Evolutionary conservation across 306 rosid genomes (phyloP).

Genomic region (Gastrolobium villosum): DNA sequence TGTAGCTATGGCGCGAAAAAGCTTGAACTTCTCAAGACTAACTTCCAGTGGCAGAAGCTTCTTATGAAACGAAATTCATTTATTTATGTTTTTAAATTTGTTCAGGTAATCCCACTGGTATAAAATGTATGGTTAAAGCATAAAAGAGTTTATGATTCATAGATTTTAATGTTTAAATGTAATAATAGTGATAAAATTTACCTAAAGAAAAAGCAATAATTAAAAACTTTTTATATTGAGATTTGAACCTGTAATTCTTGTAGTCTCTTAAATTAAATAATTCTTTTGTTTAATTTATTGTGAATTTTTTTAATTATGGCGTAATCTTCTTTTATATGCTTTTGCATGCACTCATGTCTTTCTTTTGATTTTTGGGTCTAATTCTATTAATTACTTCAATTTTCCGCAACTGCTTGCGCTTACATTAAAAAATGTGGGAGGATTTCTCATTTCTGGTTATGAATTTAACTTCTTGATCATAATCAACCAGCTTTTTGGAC

Average conservation of each 20-base stretch:
- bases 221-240: too few relatives aligned
- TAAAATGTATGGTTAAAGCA: slow-evolving; percentile 6
- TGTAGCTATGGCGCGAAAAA: slow-evolving; percentile 69
- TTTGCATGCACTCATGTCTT: neutral
- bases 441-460: slow-evolving; percentile 5
- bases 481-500: neutral
- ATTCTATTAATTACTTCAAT: neutral
- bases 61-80: slow-evolving; percentile 94
- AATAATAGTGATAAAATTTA: slow-evolving; percentile 17
- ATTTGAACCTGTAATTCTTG: neutral
- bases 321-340: neutral
- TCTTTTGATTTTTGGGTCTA: slow-evolving; percentile 14
- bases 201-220: slow-evolving; percentile 7
- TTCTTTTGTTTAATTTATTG: slow-evolving; percentile 4
- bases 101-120: slow-evolving; percentile 71
- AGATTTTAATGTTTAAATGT: slow-evolving; percentile 20
- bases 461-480: neutral
- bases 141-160: slow-evolving; percentile 1
- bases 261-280: neutral
- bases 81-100: slow-evolving; percentile 89
- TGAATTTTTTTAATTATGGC: slow-evolving; percentile 1
- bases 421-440: neutral
- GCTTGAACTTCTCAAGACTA: slow-evolving; percentile 82
- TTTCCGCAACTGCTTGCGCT: neutral
- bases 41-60: slow-evolving; percentile 85